Conservation (phyloP, 768 basidiomycete genomes). For the Suillus occidentalis region DNA sequence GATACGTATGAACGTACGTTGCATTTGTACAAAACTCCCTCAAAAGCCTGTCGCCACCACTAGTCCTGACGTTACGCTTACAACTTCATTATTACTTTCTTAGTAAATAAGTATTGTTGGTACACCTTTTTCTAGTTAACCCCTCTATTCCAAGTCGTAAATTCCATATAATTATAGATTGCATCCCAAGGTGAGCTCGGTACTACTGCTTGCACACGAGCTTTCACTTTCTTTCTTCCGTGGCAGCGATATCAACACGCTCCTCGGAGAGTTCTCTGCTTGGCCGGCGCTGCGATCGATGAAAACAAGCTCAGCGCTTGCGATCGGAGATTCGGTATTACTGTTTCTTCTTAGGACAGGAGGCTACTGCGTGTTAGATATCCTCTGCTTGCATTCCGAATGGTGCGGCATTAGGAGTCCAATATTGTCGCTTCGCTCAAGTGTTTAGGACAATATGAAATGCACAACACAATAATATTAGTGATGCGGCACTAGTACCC, state of each 20-base stretch:
- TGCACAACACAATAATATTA: neutral
- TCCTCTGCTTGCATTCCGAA: neutral
- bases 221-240: neutral
- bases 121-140: neutral
- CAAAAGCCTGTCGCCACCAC: neutral
- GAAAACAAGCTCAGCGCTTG: slow-evolving; percentile 8
- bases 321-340: slow-evolving; percentile 14
- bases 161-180: neutral
- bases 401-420: neutral
- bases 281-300: slow-evolving; percentile 10
- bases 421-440: neutral
- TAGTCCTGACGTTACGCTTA: neutral
- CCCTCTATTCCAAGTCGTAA: neutral
- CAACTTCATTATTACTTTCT: neutral
- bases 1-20: neutral
- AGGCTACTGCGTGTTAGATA: slow-evolving; percentile 14
- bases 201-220: neutral
- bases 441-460: neutral
- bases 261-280: slow-evolving; percentile 14
- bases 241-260: neutral
- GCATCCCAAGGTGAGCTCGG: neutral
- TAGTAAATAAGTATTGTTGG: neutral
- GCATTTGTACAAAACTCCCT: neutral
- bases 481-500: neutral
- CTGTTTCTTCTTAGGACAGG: slow-evolving; percentile 4